Evolutionary conservation across 2,329 filamentous ascomycete genomes (phyloP).

Genomic region (Phaeoacremonium minimum): DNA sequence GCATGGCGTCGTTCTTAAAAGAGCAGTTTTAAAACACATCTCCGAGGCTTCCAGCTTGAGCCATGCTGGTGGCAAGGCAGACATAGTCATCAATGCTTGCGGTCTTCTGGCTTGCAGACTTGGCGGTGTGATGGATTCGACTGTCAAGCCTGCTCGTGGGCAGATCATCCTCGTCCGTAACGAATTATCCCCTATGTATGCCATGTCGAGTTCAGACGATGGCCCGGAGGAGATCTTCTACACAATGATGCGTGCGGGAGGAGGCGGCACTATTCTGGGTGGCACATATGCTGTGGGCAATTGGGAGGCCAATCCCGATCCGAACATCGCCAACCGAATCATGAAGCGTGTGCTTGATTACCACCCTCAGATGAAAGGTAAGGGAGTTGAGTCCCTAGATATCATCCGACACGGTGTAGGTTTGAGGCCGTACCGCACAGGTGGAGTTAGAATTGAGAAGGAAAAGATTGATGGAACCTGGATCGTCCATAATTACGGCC

Average conservation of each 20-base stretch:
- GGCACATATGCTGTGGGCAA: conserved; percentile 76
- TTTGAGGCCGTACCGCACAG: conserved; percentile 68
- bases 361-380: conserved; percentile 59
- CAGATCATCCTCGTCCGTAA: conserved; percentile 84
- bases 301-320: conserved; percentile 77
- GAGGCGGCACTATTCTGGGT: conserved; percentile 83
- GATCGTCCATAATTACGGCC: conserved; percentile 80
- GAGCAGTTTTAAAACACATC: conserved; percentile 65
- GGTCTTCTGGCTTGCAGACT: conserved; percentile 72
- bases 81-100: conserved; percentile 80
- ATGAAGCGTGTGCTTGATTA: conserved; percentile 71
- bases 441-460: conserved; percentile 71
- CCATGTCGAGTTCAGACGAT: conserved; percentile 69
- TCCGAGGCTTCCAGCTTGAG: conserved; percentile 61
- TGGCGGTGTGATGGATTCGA: conserved; percentile 74
- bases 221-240: conserved; percentile 70
- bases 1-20: conserved; percentile 64
- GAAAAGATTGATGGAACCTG: conserved; percentile 59
- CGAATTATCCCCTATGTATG: conserved; percentile 65
- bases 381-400: conserved; percentile 68
- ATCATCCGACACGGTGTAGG: conserved; percentile 81
- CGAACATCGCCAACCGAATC: conserved; percentile 74
- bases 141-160: conserved; percentile 71
- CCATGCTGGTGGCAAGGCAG: conserved; percentile 51
- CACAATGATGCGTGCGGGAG: conserved; percentile 73